Conservation (phyloP, 805 yeast genomes). For the Cyberlindnera mississippiensis region DNA sequence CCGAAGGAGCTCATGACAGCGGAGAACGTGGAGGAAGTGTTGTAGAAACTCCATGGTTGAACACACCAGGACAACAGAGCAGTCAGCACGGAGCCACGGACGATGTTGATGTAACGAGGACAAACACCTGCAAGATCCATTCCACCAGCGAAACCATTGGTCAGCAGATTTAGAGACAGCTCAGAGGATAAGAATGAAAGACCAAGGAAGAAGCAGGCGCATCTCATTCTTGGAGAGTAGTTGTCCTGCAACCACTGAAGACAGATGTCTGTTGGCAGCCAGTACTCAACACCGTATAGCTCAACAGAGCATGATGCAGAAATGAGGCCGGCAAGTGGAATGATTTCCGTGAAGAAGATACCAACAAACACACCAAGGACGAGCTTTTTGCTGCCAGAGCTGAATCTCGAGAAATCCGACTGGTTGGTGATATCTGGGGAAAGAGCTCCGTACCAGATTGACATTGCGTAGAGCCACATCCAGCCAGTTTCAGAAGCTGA, state of each 20-base stretch:
- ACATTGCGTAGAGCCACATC: constrained; percentile 39
- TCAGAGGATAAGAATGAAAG: constrained; percentile 34
- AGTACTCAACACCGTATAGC: constrained; percentile 34
- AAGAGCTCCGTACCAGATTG: constrained; percentile 38
- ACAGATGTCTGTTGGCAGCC: constrained; percentile 38
- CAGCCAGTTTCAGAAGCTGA: constrained; percentile 32
- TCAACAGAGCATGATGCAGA: constrained; percentile 34
- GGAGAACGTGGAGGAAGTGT: constrained; percentile 33
- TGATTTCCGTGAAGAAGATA: constrained; percentile 34
- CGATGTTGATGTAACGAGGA: constrained; percentile 20
- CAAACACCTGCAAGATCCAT: constrained; percentile 24
- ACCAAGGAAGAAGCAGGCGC: constrained; percentile 40
- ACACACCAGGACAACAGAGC: constrained; percentile 35
- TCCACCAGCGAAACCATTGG: constrained; percentile 35
- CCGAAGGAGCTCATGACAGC: constrained; percentile 38
- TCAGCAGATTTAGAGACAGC: constrained; percentile 33
- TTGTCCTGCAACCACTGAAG: constrained; percentile 36
- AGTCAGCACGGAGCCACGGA: constrained; percentile 33
- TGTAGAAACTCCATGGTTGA: constrained; percentile 39
- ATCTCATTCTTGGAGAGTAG: constrained; percentile 34
- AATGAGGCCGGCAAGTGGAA: constrained; percentile 38
- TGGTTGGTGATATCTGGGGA: constrained; percentile 38
- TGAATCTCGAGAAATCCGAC: constrained; percentile 39
- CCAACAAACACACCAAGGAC: constrained; percentile 31
- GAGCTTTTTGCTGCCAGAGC: constrained; percentile 27